phyloP scores from a whole-genome alignment of 2,329 filamentous ascomycete species.

The Venturia asperata region DNA sequence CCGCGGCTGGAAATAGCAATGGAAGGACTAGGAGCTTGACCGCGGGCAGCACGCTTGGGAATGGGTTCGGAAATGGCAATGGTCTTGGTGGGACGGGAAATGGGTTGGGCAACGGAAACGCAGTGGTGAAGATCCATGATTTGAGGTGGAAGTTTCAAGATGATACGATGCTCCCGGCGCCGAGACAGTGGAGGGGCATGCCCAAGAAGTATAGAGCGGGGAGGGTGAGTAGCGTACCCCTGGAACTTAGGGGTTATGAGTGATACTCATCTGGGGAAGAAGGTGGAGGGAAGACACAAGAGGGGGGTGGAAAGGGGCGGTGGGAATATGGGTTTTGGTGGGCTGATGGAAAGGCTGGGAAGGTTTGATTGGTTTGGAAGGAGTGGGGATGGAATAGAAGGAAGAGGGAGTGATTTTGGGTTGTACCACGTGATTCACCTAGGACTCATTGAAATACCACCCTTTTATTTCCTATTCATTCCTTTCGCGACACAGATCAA shows the following conservation, averaged over 20 bases:
- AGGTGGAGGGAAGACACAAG: too few relatives aligned
- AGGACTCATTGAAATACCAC: neutral
- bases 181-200: slow-evolving; percentile 69
- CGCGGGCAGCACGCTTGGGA: slow-evolving; percentile 23
- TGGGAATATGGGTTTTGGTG: too few relatives aligned
- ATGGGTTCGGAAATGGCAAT: neutral
- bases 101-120: slow-evolving; percentile 18
- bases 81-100: neutral
- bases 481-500: too few relatives aligned
- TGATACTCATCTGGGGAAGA: neutral
- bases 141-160: slow-evolving; percentile 79
- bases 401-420: neutral
- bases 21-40: slow-evolving; percentile 22
- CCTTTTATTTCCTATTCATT: neutral
- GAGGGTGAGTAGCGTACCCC: slow-evolving; percentile 84
- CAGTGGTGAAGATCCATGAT: slow-evolving; percentile 55
- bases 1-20: slow-evolving; percentile 19
- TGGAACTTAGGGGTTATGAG: slow-evolving; percentile 62
- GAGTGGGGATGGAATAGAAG: neutral
- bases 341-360: neutral
- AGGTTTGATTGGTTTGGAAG: neutral
- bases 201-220: slow-evolving; percentile 80
- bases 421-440: neutral
- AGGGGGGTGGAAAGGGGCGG: neutral
- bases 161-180: slow-evolving; percentile 75